Evolutionary conservation across 225 moss, liverwort and hornwort genomes (phyloP), one percentile per base, ranked within the genome.

Genomic region (Rhytidiadelphus loreus): DNA sequence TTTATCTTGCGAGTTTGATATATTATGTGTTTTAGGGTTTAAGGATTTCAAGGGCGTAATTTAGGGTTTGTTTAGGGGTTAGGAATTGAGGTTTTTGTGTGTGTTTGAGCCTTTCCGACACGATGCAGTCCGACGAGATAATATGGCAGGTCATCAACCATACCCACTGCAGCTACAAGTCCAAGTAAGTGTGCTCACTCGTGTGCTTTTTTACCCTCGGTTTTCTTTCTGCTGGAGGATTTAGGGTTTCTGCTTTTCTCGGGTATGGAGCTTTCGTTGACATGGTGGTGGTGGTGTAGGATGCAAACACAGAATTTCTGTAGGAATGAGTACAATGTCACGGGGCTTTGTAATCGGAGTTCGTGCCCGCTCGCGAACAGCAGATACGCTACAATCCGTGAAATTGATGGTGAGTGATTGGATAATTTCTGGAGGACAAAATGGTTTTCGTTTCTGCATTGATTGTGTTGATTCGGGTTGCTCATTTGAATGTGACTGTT

Each of bases 81-180:
- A 71, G 37, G 39, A 25, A n/a, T 41, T 28, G 53, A 69, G 69
- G 26, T 62, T 81, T 70, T 59, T 50, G 60, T 39, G 26, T 57
- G 41, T 35, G 72, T 24, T 63, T 39, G 64, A 86, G 74, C 65
- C 77, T 81, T 69, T 65, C 78, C 72, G 82, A 88, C 91, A 94
- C 86, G 89, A 99, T 99, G 98, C 98, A 99, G 95, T 96, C 96
- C 86, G 98, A 98, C 83, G 98, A 98, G 91, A 92, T 98, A 66
- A 92, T 96, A 89, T 98, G 98, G 97, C 96, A 97, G 95, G 95
- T 97, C 77, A 94, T 99, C 87, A 97, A 97, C 81, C 97, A 97
- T 86, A 93, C 92, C 35, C 97, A 93, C 86, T 97, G 98, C 97
- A 99, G 98, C 92, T 97, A 73, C 95, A 97, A 96, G 91, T 79